Evolutionary conservation across 2,329 filamentous ascomycete genomes (phyloP).

Genomic region (Pseudovirgaria hyperparasitica): DNA sequence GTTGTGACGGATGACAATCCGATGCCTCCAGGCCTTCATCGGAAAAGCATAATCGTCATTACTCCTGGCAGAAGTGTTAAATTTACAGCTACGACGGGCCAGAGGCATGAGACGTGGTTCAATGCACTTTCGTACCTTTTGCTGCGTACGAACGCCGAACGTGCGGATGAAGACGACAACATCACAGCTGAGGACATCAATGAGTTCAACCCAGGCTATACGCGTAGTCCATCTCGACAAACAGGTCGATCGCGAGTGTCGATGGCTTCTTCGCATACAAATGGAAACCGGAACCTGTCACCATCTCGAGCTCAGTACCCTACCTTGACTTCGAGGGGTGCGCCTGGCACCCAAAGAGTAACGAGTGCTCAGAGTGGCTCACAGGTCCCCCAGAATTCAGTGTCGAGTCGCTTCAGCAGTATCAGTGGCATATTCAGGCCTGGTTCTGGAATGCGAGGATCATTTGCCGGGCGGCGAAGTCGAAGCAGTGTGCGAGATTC

Average conservation of each 20-base stretch:
- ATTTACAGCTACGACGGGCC: slow-evolving; percentile 86
- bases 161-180: slow-evolving; percentile 41
- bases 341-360: slow-evolving; percentile 16
- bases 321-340: slow-evolving; percentile 43
- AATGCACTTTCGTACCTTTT: slow-evolving; percentile 91
- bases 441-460: slow-evolving; percentile 30
- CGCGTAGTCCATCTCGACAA: slow-evolving; percentile 39
- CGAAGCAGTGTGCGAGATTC: slow-evolving; percentile 22
- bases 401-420: slow-evolving; percentile 31
- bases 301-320: slow-evolving; percentile 25
- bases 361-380: too few relatives aligned
- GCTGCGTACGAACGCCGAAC: slow-evolving; percentile 52
- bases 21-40: slow-evolving; percentile 84
- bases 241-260: slow-evolving; percentile 45
- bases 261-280: slow-evolving; percentile 69
- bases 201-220: slow-evolving; percentile 65
- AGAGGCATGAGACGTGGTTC: slow-evolving; percentile 97
- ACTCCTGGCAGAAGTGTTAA: slow-evolving; percentile 82
- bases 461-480: slow-evolving; percentile 36
- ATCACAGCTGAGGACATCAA: slow-evolving; percentile 46
- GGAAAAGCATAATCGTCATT: slow-evolving; percentile 82
- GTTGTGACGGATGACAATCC: slow-evolving; percentile 92
- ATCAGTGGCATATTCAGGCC: slow-evolving; percentile 35
- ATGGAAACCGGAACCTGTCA: slow-evolving; percentile 24
- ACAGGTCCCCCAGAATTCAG: slow-evolving; percentile 25